phyloP scores from a whole-genome alignment of 352 stramenopile genomes.

The Globisporangium alternatum region DNA sequence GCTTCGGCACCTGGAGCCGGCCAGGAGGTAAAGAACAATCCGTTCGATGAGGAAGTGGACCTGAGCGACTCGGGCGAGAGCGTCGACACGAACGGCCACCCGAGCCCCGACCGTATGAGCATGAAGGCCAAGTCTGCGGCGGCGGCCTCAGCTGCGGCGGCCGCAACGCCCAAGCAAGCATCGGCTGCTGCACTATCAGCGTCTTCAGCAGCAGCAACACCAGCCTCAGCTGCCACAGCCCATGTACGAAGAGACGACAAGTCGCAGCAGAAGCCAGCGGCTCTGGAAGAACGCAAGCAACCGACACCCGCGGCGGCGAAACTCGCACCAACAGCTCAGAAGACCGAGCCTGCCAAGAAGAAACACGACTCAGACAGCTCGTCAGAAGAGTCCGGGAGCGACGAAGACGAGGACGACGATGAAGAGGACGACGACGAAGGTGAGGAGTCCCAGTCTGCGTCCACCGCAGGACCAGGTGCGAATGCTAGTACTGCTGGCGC shows the following conservation, averaged over 20 bases:
- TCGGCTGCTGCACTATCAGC: conserved; percentile 3
- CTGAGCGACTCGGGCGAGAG: conserved; percentile 84
- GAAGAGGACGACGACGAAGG: conserved; percentile 59
- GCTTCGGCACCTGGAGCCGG: conserved; percentile 19
- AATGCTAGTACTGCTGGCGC: conserved; percentile 8
- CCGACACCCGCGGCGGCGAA: conserved; percentile 19
- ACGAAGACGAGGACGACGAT: conserved; percentile 67
- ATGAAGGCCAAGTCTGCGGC: conserved; percentile 33
- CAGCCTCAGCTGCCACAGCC: background rate
- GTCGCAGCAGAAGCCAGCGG: conserved; percentile 15
- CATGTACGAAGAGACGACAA: conserved; percentile 26
- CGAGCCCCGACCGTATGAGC: conserved; percentile 49
- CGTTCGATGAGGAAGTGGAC: conserved; percentile 86
- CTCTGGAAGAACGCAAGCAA: conserved; percentile 16
- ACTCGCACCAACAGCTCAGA: conserved; percentile 19
- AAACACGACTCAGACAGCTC: conserved; percentile 66
- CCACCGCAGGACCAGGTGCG: conserved; percentile 14
- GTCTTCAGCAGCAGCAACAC: background rate
- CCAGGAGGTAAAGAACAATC: conserved; percentile 76
- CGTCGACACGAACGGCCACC: conserved; percentile 76
- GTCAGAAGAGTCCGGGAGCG: conserved; percentile 61
- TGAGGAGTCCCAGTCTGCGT: conserved; percentile 28
- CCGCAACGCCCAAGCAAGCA: conserved; percentile 9
- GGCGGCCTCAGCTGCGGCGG: background rate
- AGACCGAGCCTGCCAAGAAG: conserved; percentile 41